Conservation (phyloP, 768 basidiomycete genomes). For the Rickenella mellea region DNA sequence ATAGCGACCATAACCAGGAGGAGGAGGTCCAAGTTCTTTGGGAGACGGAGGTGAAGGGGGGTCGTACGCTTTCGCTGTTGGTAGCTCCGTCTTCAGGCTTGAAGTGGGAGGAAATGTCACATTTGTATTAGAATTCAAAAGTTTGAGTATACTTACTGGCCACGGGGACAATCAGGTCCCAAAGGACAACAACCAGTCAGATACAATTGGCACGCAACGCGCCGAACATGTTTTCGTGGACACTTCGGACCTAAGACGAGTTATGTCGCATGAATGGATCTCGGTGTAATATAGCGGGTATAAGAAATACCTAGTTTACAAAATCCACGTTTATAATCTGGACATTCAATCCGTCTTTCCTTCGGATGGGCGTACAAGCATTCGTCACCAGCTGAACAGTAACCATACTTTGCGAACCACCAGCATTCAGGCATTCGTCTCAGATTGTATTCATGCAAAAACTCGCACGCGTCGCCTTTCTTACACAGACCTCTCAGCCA, state of each 20-base stretch:
- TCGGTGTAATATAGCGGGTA: slow-evolving; percentile 2
- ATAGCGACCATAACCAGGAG: slow-evolving; percentile 83
- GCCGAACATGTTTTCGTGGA: slow-evolving; percentile 85
- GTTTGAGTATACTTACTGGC: slow-evolving; percentile 58
- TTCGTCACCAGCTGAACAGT: slow-evolving; percentile 94
- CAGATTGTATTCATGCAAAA: slow-evolving; percentile 97
- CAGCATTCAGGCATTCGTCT: slow-evolving; percentile 98
- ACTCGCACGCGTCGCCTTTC: slow-evolving; percentile 96
- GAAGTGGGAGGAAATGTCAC: slow-evolving; percentile 1
- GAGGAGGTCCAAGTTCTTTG: slow-evolving; percentile 81
- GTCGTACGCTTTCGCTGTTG: slow-evolving; percentile 65
- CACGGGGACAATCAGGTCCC: slow-evolving; percentile 78
- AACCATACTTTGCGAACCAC: slow-evolving; percentile 98
- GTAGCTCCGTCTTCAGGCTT: slow-evolving; percentile 73
- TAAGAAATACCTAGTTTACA: slow-evolving; percentile 76
- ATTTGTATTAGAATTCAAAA: slow-evolving; percentile 6
- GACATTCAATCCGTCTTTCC: slow-evolving; percentile 85
- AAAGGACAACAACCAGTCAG: slow-evolving; percentile 88
- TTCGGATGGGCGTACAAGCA: slow-evolving; percentile 95
- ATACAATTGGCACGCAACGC: slow-evolving; percentile 86
- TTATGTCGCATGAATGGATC: slow-evolving; percentile 5
- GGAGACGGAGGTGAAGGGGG: slow-evolving; percentile 67
- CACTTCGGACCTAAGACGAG: slow-evolving; percentile 62
- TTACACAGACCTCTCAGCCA: slow-evolving; percentile 97
- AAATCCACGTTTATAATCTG: slow-evolving; percentile 92